These are phyloP conservation scores for Fusarium buharicum DNA, from an alignment of 2,329 filamentous ascomycete species.

Conservation along the genomic window DNA sequence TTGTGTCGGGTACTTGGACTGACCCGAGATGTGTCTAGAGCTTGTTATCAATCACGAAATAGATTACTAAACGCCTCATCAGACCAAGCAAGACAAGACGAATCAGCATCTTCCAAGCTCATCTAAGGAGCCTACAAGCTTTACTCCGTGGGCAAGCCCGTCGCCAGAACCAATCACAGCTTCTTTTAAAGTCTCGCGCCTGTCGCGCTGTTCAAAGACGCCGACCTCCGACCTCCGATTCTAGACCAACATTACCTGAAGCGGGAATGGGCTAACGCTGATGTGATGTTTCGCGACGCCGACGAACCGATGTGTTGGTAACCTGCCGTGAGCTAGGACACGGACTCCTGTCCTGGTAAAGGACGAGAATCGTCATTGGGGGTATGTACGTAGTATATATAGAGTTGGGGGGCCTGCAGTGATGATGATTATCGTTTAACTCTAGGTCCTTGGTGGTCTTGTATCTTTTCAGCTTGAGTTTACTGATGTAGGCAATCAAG, in stretches of 20 bases:
- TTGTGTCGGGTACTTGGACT: no score
- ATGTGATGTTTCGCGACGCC: conserved; percentile 32
- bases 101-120: no score
- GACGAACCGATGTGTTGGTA: conserved; percentile 26
- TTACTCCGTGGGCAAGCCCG: background rate
- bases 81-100: no score
- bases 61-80: no score
- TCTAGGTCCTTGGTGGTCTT: no score
- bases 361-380: background rate
- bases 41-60: background rate
- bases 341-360: background rate
- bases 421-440: no score
- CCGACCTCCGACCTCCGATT: conserved; percentile 38
- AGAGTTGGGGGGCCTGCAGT: no score
- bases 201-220: conserved; percentile 39
- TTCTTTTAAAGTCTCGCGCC: background rate
- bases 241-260: conserved; percentile 17
- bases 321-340: background rate
- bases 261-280: conserved; percentile 26
- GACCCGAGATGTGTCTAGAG: conserved; percentile 2
- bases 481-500: no score
- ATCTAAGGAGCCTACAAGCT: no score
- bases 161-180: conserved; percentile 18
- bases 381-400: no score
- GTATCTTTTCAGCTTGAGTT: background rate